phyloP scores from a whole-genome alignment of 2,329 filamentous ascomycete genomes.

The Cercospora sp. region DNA sequence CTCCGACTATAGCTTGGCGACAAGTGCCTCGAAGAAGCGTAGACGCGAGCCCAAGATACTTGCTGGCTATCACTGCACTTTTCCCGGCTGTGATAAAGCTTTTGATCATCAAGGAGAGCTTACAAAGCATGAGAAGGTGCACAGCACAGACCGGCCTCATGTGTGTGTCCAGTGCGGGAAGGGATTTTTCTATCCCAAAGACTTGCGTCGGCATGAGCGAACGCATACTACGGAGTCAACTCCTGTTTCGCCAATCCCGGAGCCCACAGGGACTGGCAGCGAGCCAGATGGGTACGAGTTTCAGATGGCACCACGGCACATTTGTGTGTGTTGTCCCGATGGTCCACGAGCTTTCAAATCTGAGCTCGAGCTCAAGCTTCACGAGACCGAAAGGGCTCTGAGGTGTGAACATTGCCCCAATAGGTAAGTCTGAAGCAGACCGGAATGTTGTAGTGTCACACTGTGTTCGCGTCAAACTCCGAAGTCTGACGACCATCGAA shows the following conservation, averaged over 20 bases:
- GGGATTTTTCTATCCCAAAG: slow-evolving; percentile 19
- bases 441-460: neutral
- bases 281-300: slow-evolving; percentile 3
- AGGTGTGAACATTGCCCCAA: neutral
- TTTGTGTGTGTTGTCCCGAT: neutral
- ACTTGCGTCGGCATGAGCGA: slow-evolving; percentile 15
- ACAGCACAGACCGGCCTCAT: slow-evolving; percentile 14
- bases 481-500: neutral
- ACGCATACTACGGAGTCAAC: slow-evolving; percentile 13
- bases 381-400: neutral
- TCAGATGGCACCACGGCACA: neutral
- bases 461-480: neutral
- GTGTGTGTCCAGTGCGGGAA: slow-evolving; percentile 15
- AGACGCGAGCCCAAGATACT: slow-evolving; percentile 17
- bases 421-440: neutral
- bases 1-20: slow-evolving; percentile 18
- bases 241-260: slow-evolving; percentile 13
- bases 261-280: slow-evolving; percentile 1
- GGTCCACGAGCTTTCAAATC: neutral
- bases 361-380: slow-evolving; percentile 5
- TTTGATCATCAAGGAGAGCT: slow-evolving; percentile 20
- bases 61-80: slow-evolving; percentile 12
- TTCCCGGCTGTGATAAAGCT: slow-evolving; percentile 8
- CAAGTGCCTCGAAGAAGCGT: slow-evolving; percentile 16
- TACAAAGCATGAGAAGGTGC: slow-evolving; percentile 18